Conservation (phyloP, 2,329 filamentous ascomycete genomes). For the Geoglossum cookeanum region DNA sequence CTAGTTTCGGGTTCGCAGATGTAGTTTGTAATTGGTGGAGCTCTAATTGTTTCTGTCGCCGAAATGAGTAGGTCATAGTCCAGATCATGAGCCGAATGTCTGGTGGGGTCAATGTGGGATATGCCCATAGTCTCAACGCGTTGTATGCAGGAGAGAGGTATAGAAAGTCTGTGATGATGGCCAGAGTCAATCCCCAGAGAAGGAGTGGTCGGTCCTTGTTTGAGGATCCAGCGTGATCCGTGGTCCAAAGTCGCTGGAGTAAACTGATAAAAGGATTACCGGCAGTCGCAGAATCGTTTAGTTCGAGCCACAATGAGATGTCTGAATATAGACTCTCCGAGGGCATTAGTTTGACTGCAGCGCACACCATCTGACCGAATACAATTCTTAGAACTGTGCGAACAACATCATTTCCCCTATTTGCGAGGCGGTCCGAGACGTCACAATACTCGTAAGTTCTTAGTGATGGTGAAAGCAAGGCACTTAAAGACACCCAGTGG, state of each 20-base stretch:
- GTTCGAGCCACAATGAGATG: slow-evolving; percentile 31
- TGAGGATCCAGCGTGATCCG: slow-evolving; percentile 15
- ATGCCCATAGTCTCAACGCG: slow-evolving; percentile 43
- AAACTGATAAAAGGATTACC: slow-evolving; percentile 6
- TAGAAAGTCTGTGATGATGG: slow-evolving; percentile 47
- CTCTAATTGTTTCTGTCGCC: slow-evolving; percentile 27
- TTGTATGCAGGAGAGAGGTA: slow-evolving; percentile 42
- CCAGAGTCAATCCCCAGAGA: slow-evolving; percentile 50
- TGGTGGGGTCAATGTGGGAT: slow-evolving; percentile 45
- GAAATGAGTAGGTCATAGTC: slow-evolving; percentile 38
- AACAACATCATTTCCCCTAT: slow-evolving; percentile 33
- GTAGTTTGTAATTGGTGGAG: slow-evolving; percentile 13
- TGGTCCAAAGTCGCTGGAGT: slow-evolving; percentile 9
- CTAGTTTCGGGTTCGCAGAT: slow-evolving; percentile 9
- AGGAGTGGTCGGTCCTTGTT: slow-evolving; percentile 30
- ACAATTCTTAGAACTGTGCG: slow-evolving; percentile 35
- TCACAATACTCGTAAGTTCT: slow-evolving; percentile 44
- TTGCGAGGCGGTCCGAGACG: slow-evolving; percentile 40
- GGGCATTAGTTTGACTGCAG: slow-evolving; percentile 41
- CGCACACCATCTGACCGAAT: slow-evolving; percentile 48
- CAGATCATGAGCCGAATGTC: slow-evolving; percentile 42
- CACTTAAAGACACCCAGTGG: slow-evolving; percentile 48
- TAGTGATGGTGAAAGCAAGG: slow-evolving; percentile 38
- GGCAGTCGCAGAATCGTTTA: slow-evolving; percentile 7
- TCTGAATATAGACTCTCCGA: slow-evolving; percentile 40